Conservation (phyloP, 164 flowering plant genomes). For the Cinnamomum micranthum region DNA sequence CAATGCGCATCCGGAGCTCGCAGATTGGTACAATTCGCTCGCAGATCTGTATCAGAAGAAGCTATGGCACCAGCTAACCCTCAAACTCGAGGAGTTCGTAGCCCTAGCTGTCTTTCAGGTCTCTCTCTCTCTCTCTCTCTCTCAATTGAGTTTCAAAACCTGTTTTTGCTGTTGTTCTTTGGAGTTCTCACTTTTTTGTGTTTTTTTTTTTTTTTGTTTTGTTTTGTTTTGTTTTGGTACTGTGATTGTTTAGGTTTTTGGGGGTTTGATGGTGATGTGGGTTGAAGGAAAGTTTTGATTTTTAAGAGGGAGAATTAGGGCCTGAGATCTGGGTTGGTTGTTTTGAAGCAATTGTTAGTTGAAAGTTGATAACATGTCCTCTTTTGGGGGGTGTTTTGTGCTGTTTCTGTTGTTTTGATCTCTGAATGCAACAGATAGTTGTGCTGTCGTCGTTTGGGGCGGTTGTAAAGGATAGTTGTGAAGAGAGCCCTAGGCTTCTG, state of each 20-base stretch:
- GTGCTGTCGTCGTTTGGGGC: no score
- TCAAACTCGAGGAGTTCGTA: slow-evolving; percentile 88
- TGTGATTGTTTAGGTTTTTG: neutral
- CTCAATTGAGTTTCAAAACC: neutral
- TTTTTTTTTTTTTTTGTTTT: neutral
- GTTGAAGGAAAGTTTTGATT: neutral
- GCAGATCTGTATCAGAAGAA: slow-evolving; percentile 92
- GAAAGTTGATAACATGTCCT: neutral
- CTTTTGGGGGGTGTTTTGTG: no score
- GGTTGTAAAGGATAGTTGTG: no score
- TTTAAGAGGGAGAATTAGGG: neutral
- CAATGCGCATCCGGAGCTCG: slow-evolving; percentile 75
- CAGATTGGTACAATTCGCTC: slow-evolving; percentile 78
- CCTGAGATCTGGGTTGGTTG: neutral
- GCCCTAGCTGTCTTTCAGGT: slow-evolving; percentile 82
- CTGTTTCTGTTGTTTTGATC: no score
- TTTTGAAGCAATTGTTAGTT: neutral
- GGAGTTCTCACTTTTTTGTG: neutral
- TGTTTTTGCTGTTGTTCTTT: neutral
- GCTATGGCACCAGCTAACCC: slow-evolving; percentile 98
- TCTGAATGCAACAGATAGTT: no score
- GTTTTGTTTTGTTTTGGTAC: neutral
- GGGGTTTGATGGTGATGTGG: neutral
- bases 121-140: neutral
- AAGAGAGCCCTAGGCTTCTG: no score